These are phyloP conservation scores for Metschnikowia corniflorae DNA, from an alignment of 805 yeast species.

Conservation along the genomic window DNA sequence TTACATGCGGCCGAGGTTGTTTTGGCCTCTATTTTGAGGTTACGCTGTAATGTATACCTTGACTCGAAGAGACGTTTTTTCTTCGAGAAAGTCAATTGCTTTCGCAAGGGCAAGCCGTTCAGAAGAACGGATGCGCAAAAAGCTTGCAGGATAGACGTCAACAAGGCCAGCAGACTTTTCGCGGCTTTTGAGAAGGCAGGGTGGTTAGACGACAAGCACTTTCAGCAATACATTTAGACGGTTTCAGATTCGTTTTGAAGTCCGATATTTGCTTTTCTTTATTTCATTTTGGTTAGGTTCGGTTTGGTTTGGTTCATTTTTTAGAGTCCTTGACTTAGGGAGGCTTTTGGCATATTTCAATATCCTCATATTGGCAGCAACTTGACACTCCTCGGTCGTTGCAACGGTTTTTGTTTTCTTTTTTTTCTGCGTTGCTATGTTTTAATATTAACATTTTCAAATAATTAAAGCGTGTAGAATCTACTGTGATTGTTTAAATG, in stretches of 20 bases:
- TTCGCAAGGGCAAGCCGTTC: constrained; percentile 69
- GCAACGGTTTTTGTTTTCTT: no score
- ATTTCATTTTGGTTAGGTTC: constrained; percentile 6
- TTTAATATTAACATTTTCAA: no score
- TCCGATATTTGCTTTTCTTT: constrained; percentile 1
- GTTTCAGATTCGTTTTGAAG: not conserved
- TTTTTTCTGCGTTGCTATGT: no score
- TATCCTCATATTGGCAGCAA: no score
- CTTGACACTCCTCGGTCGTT: no score
- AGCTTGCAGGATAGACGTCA: constrained; percentile 95
- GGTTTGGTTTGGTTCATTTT: constrained; percentile 8
- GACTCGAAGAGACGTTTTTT: constrained; percentile 70
- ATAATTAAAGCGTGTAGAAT: no score
- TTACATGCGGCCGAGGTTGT: constrained; percentile 90
- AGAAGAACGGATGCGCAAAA: constrained; percentile 97
- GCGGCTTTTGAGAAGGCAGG: constrained; percentile 91
- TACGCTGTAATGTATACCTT: constrained; percentile 82
- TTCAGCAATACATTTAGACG: constrained; percentile 27
- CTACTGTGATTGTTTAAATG: no score
- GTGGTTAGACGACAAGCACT: constrained; percentile 79
- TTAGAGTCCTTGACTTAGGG: not conserved
- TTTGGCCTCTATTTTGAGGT: constrained; percentile 82
- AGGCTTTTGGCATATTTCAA: not conserved
- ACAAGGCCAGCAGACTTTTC: constrained; percentile 87
- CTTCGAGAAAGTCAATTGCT: constrained; percentile 79